Percentiles rank a stretch among this genome's conserved stretches.
Conservation (phyloP, 2,329 filamentous ascomycete genomes). For the Xylaria sp. region DNA sequence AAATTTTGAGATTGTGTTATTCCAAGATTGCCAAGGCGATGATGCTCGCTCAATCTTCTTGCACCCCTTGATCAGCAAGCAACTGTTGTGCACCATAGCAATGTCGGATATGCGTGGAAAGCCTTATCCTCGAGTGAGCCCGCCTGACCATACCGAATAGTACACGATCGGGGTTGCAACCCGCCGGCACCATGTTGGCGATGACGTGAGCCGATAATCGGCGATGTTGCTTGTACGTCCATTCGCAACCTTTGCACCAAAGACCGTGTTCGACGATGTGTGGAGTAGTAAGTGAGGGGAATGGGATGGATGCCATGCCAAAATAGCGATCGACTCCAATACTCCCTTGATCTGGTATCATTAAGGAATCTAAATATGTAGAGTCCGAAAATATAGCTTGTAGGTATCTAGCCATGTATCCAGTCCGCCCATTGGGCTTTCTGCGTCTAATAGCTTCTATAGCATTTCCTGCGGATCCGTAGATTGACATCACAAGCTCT, state of each 20-base stretch:
- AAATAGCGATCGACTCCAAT: slow-evolving; percentile 2
- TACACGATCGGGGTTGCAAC: slow-evolving; percentile 8
- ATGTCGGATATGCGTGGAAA: slow-evolving; percentile 8
- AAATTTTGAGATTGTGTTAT: slow-evolving; percentile 10
- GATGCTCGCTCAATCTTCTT: slow-evolving; percentile 14
- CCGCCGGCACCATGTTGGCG: slow-evolving; percentile 12
- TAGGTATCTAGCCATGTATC: slow-evolving; percentile 12
- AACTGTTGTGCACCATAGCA: slow-evolving; percentile 19
- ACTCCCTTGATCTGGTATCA: slow-evolving; percentile 8
- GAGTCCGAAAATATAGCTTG: slow-evolving; percentile 17
- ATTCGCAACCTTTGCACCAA: slow-evolving; percentile 20
- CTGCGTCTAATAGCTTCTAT: slow-evolving; percentile 13
- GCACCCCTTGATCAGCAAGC: slow-evolving; percentile 7
- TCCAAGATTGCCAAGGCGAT: slow-evolving; percentile 12
- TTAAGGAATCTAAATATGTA: slow-evolving; percentile 14
- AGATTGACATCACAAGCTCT: slow-evolving; percentile 8
- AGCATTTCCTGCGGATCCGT: slow-evolving; percentile 11
- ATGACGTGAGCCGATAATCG: background rate
- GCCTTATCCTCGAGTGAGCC: slow-evolving; percentile 4
- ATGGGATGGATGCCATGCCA: slow-evolving; percentile 20
- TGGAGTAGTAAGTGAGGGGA: slow-evolving; percentile 15
- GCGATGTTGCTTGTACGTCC: slow-evolving; percentile 8
- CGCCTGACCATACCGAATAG: slow-evolving; percentile 11
- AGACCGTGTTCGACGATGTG: slow-evolving; percentile 13
- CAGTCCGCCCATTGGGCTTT: background rate